Conservation (phyloP, 192 early-diverging fungal species). For the Dissophora globulifera region DNA sequence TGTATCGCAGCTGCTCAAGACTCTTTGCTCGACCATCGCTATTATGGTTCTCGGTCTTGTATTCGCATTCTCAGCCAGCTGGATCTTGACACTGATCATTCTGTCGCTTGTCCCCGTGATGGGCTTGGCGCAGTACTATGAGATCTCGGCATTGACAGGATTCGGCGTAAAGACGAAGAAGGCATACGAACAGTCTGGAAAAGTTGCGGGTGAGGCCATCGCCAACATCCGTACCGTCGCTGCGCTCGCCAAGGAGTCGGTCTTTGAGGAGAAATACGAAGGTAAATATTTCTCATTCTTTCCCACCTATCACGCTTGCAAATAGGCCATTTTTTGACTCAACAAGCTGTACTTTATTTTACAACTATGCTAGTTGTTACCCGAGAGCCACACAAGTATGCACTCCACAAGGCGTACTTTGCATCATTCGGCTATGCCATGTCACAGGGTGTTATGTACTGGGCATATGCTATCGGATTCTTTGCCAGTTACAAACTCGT, state of each 20-base stretch:
- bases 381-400: constrained; percentile 54
- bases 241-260: constrained; percentile 60
- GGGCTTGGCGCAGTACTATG: constrained; percentile 66
- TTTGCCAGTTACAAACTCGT: constrained; percentile 63
- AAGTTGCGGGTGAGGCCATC: constrained; percentile 80
- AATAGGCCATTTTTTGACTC: too few species aligned
- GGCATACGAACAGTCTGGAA: constrained; percentile 73
- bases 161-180: constrained; percentile 63
- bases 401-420: constrained; percentile 46
- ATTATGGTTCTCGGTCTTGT: constrained; percentile 16
- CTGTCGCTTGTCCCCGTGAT: constrained; percentile 76
- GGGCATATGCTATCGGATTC: constrained; percentile 64
- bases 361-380: constrained; percentile 56
- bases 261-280: constrained; percentile 37
- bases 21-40: constrained; percentile 8
- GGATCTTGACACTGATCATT: constrained; percentile 71
- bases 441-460: constrained; percentile 60
- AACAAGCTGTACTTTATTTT: too few species aligned
- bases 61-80: constrained; percentile 66
- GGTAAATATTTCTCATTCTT: too few species aligned
- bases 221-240: constrained; percentile 80
- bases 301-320: too few species aligned
- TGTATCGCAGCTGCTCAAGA: constrained; percentile 41
- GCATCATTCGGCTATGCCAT: constrained; percentile 59
- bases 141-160: constrained; percentile 64